Conservation (phyloP, 2,329 filamentous ascomycete species). For the Fusarium ramigenum region DNA sequence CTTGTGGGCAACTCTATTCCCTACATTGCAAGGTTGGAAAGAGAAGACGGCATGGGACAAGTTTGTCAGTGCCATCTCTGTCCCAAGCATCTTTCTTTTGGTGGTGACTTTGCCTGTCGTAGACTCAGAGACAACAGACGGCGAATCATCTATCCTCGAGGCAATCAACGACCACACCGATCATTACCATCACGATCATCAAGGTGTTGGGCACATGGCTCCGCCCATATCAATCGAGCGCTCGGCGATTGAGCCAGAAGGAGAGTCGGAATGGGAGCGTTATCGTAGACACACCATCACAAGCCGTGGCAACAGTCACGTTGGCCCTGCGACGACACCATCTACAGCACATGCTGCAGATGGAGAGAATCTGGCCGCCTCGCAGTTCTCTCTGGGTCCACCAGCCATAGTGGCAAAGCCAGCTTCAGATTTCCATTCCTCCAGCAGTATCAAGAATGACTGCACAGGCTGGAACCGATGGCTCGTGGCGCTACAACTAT, state of each 20-base stretch:
- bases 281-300: conserved; percentile 60
- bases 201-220: conserved; percentile 46
- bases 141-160: conserved; percentile 39
- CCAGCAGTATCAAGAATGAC: conserved; percentile 50
- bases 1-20: conserved; percentile 81
- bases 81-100: conserved; percentile 89
- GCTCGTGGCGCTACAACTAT: conserved; percentile 85
- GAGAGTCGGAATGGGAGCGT: conserved; percentile 67
- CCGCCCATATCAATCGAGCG: conserved; percentile 50
- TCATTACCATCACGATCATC: conserved; percentile 34
- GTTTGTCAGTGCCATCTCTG: conserved; percentile 80
- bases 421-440: conserved; percentile 46
- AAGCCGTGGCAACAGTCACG: conserved; percentile 40
- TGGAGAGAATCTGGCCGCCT: conserved; percentile 32
- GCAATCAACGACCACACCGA: conserved; percentile 44
- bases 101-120: conserved; percentile 93
- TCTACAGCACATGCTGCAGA: conserved; percentile 33
- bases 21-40: conserved; percentile 83
- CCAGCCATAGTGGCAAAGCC: conserved; percentile 44
- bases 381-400: conserved; percentile 34
- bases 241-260: conserved; percentile 52
- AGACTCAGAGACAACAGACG: conserved; percentile 71
- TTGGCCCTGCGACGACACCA: conserved; percentile 22
- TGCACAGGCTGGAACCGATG: conserved; percentile 84
- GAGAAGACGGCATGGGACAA: conserved; percentile 89